A percentile compares a stretch with the other conserved stretches of the same genome.
Conservation (phyloP, 1,139 yeast species). For the Hanseniaspora sp. region DNA sequence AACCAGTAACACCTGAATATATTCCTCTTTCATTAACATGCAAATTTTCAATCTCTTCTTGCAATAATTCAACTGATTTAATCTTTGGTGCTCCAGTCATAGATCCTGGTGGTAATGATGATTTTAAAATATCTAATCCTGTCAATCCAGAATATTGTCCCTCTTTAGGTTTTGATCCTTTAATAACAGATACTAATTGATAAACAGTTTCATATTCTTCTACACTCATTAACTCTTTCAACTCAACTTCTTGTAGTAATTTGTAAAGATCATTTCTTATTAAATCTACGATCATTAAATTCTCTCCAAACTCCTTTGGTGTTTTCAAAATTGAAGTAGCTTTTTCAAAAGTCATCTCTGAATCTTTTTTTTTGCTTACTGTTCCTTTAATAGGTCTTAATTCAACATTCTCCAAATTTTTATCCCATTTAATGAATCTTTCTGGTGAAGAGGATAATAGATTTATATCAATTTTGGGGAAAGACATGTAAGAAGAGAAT, state of each 20-base stretch:
- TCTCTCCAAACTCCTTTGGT: slow-evolving; percentile 92
- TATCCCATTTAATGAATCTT: slow-evolving; percentile 72
- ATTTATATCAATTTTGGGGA: slow-evolving; percentile 45
- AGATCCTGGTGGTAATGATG: slow-evolving; percentile 91
- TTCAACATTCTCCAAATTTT: slow-evolving; percentile 43
- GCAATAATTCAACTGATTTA: slow-evolving; percentile 75
- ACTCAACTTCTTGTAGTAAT: slow-evolving; percentile 55
- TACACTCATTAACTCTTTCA: slow-evolving; percentile 72
- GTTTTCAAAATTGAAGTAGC: slow-evolving; percentile 63
- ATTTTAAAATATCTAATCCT: slow-evolving; percentile 69
- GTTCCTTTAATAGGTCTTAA: slow-evolving; percentile 94
- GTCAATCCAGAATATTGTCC: slow-evolving; percentile 29
- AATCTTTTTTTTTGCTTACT: slow-evolving; percentile 45
- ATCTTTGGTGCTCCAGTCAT: slow-evolving; percentile 99
- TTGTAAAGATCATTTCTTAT: slow-evolving; percentile 84
- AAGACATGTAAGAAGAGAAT: slow-evolving; percentile 68
- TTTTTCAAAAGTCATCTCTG: slow-evolving; percentile 39
- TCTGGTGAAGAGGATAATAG: slow-evolving; percentile 90
- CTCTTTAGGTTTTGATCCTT: slow-evolving; percentile 23
- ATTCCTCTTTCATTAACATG: slow-evolving; percentile 52
- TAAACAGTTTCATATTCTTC: slow-evolving; percentile 88
- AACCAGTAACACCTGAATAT: slow-evolving; percentile 92
- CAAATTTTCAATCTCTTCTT: slow-evolving; percentile 32
- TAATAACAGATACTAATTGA: slow-evolving; percentile 81
- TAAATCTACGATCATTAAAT: slow-evolving; percentile 90